Evolutionary conservation across 164 flowering plant species (phyloP).

Genomic region (Tinospora cordifolia): DNA sequence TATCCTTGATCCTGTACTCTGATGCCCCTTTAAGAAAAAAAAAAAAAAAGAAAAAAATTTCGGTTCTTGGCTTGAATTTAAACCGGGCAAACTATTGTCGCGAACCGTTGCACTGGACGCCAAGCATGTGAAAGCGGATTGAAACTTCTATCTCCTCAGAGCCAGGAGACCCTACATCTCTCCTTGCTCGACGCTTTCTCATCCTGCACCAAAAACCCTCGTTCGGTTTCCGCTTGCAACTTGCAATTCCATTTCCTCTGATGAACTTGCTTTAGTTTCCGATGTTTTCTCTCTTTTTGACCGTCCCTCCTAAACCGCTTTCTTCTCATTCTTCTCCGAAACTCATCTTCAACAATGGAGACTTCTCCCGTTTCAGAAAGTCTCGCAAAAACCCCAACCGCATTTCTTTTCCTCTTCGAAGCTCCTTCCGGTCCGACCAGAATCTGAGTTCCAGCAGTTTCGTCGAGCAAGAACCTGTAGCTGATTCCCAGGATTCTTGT

Average conservation of each 20-base stretch:
- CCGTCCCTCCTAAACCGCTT: background rate
- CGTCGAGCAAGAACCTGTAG: conserved; percentile 6
- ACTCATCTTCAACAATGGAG: conserved; percentile 7
- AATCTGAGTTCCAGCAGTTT: conserved; percentile 1
- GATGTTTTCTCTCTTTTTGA: conserved; percentile 10
- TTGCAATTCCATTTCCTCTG: background rate
- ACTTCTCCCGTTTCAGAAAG: conserved; percentile 3
- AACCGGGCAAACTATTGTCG: too few species aligned
- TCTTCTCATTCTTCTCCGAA: conserved; percentile 6
- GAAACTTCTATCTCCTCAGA: too few species aligned
- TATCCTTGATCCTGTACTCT: too few species aligned
- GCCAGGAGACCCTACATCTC: too few species aligned
- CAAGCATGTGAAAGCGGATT: too few species aligned
- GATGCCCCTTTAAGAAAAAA: too few species aligned
- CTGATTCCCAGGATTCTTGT: conserved; percentile 15
- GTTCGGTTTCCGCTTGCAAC: too few species aligned
- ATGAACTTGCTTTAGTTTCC: background rate
- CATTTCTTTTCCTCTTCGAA: conserved; percentile 9
- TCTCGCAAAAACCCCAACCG: conserved; percentile 8
- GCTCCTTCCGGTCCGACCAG: conserved; percentile 1
- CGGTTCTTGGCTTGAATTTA: too few species aligned
- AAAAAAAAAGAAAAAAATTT: too few species aligned
- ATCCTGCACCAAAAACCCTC: too few species aligned
- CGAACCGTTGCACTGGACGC: too few species aligned
- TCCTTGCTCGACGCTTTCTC: too few species aligned